Evolutionary conservation across 139 green algal species (phyloP).

Genomic region (Asterochloris sp.): DNA sequence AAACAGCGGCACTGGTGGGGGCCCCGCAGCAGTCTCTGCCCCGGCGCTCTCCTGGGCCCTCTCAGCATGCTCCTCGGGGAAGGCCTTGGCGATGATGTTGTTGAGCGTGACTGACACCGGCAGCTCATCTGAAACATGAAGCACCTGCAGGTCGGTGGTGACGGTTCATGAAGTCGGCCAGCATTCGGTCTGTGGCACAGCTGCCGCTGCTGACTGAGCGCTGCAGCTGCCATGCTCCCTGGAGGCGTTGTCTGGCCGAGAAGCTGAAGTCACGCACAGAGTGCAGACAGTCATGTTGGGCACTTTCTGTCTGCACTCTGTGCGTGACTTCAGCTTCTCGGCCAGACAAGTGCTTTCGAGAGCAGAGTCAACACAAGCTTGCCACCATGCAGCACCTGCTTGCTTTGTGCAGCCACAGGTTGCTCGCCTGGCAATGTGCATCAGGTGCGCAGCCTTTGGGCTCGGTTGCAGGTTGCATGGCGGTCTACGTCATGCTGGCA

Average conservation of each 20-base stretch:
- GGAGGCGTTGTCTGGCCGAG: background rate
- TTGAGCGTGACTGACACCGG: slow-evolving; percentile 65
- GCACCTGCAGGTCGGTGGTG: slow-evolving; percentile 24
- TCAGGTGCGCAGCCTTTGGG: no score
- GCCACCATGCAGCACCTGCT: no score
- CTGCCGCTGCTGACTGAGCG: background rate
- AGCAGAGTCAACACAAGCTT: background rate
- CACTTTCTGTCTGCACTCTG: background rate
- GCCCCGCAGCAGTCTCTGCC: slow-evolving; percentile 14
- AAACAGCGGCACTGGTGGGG: slow-evolving; percentile 76
- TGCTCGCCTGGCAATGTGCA: no score
- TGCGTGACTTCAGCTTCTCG: background rate
- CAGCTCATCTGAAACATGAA: slow-evolving; percentile 46
- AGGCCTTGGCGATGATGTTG: slow-evolving; percentile 60
- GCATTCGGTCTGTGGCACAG: background rate
- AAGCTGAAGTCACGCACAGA: background rate
- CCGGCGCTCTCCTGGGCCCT: slow-evolving; percentile 30
- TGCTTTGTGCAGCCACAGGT: no score
- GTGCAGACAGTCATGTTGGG: background rate
- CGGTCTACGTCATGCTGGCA: no score
- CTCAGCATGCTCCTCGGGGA: slow-evolving; percentile 67
- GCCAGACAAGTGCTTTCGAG: background rate
- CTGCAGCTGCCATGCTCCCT: background rate
- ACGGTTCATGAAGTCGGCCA: background rate
- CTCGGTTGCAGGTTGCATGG: no score